Evolutionary conservation across 495 filamentous ascomycete species (phyloP).

Genomic region (Daldinia grandis): DNA sequence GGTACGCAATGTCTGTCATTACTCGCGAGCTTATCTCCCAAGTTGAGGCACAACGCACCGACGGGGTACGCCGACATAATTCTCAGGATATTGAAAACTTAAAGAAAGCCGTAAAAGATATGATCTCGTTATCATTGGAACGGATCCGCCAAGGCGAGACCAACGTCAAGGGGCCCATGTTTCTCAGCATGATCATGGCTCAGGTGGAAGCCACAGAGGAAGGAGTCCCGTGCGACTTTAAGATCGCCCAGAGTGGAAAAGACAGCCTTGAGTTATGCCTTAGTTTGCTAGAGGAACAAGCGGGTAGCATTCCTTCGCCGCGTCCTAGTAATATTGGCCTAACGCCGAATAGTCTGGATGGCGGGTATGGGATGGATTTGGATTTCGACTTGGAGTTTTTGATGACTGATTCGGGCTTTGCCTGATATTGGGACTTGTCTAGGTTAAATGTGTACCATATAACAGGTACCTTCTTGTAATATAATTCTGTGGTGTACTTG

Average conservation of each 20-base stretch:
- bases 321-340: constrained; percentile 15
- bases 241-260: constrained; percentile 35
- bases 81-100: constrained; percentile 43
- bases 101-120: constrained; percentile 47
- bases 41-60: constrained; percentile 42
- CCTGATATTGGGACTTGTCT: neutral
- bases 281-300: constrained; percentile 36
- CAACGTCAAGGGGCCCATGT: constrained; percentile 60
- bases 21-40: constrained; percentile 52
- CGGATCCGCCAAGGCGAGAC: constrained; percentile 59
- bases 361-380: constrained; percentile 33
- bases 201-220: constrained; percentile 50
- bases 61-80: constrained; percentile 44
- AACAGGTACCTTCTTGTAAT: neutral
- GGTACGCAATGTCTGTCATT: constrained; percentile 47
- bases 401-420: constrained; percentile 22
- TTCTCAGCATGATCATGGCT: constrained; percentile 55
- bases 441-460: neutral
- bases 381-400: constrained; percentile 38
- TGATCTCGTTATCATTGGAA: constrained; percentile 48
- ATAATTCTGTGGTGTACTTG: no score
- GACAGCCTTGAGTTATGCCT: constrained; percentile 46
- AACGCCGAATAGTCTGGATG: constrained; percentile 25
- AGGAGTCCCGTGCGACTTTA: constrained; percentile 34
- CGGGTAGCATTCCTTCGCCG: constrained; percentile 9